Evolutionary conservation across 768 basidiomycete species (phyloP), one percentile per base, ranked within the genome.

Genomic region (Trametes cubensis): DNA sequence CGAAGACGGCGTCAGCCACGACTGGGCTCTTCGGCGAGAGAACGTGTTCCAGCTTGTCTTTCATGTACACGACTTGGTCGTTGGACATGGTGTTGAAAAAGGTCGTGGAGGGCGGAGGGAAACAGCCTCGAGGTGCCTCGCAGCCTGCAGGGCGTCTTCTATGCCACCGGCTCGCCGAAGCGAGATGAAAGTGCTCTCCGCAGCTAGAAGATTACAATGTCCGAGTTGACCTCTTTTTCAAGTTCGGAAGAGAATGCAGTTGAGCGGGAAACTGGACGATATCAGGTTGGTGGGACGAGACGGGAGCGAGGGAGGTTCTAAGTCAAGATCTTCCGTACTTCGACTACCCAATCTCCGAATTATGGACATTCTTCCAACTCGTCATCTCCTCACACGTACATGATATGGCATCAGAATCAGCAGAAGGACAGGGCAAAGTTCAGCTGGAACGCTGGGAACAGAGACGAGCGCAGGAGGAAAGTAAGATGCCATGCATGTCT

Each of bases 1-100:
- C 70, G 40, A 71, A 70, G 55, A 69, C 55, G 46, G 67, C 66
- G 25, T 52, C 60, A 15, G 63, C 51, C 5, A 60, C 48, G 10
- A 57, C 63, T 7, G 64, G 61, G 56, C 63, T 68, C 55, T 55
- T 57, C 1, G 63, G 58, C 21, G 66, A 63, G 34, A 67, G 60
- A 17, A 52, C 51, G 15, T 41, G 41, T 17, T 40, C 52, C 21
- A 62, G 38, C 26, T 58, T 53, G 46, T 51, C 55, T 48, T 65
- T 48, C 17, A 65, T 34, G 42, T 68, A 64, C 40, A 65, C 55
- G 17, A 64, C 53, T 23, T 56, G 59, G 25, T 56, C 63, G 26
- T 52, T 49, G 49, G 49, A 59, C 55, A 59, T 59, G 3, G 5
- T 44, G 17, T 25, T 42, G 21, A 17, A 41, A 41, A 25, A 55